phyloP scores from a whole-genome alignment of 495 filamentous ascomycete species.

The Podospora pseudoanserina region DNA sequence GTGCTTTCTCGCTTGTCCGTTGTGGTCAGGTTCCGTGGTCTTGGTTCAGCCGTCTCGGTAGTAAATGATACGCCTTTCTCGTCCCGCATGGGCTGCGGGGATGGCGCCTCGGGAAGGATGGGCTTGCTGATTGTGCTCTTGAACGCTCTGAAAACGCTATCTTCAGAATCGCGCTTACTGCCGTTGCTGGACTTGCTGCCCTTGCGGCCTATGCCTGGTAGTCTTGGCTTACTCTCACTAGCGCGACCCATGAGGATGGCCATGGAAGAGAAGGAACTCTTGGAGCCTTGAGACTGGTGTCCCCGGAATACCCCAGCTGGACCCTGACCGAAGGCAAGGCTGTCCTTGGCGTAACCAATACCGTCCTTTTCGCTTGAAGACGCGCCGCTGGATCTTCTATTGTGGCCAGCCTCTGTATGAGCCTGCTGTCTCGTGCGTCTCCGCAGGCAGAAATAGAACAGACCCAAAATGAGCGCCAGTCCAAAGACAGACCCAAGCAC shows the following conservation, averaged over 20 bases:
- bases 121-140: slow-evolving; percentile 54
- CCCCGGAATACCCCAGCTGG: slow-evolving; percentile 37
- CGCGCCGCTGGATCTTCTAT: slow-evolving; percentile 48
- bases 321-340: slow-evolving; percentile 46
- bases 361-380: slow-evolving; percentile 50
- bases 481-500: slow-evolving; percentile 77
- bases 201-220: slow-evolving; percentile 37
- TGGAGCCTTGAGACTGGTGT: slow-evolving; percentile 45
- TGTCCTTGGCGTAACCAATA: slow-evolving; percentile 51
- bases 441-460: slow-evolving; percentile 65
- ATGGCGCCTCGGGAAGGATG: slow-evolving; percentile 38
- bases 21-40: slow-evolving; percentile 31
- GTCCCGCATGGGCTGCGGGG: slow-evolving; percentile 26
- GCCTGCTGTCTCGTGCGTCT: slow-evolving; percentile 49
- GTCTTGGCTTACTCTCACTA: slow-evolving; percentile 40
- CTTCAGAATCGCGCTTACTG: slow-evolving; percentile 48
- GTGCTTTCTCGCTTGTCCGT: slow-evolving; percentile 24
- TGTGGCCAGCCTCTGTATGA: slow-evolving; percentile 45
- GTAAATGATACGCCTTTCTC: slow-evolving; percentile 44
- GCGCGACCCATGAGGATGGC: slow-evolving; percentile 53
- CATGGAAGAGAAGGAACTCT: slow-evolving; percentile 53
- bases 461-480: slow-evolving; percentile 62
- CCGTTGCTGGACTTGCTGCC: slow-evolving; percentile 44
- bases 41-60: slow-evolving; percentile 34
- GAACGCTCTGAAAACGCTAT: slow-evolving; percentile 50